Conservation (phyloP, 805 yeast species). For the Scheffersomyces spartinae region DNA sequence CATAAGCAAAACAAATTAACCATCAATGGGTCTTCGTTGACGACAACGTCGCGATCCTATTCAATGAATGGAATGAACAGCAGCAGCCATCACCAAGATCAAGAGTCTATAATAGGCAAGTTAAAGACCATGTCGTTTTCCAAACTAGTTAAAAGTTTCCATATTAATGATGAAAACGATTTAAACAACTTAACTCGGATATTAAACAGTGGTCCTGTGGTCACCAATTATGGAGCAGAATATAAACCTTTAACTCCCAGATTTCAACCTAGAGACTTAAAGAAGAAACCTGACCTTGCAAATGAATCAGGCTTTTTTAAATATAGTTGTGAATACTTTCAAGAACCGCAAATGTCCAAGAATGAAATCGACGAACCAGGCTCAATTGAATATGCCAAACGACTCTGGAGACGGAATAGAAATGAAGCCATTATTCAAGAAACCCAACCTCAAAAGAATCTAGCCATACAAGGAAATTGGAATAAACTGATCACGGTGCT, state of each 20-base stretch:
- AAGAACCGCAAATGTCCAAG: conserved; percentile 88
- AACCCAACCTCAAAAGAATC: conserved; percentile 81
- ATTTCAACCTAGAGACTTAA: conserved; percentile 26
- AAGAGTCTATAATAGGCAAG: conserved; percentile 22
- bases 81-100: conserved; percentile 5
- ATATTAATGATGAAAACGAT: conserved; percentile 30
- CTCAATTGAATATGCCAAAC: conserved; percentile 66
- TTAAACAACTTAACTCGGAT: conserved; percentile 25
- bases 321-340: conserved; percentile 82
- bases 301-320: conserved; percentile 55
- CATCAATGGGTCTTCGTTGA: conserved; percentile 15
- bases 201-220: conserved; percentile 23
- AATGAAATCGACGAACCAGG: conserved; percentile 88
- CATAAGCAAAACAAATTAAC: conserved; percentile 14
- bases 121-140: conserved; percentile 20
- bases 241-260: conserved; percentile 50
- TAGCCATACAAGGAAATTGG: conserved; percentile 85
- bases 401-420: conserved; percentile 83
- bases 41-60: conserved; percentile 18
- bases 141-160: conserved; percentile 24
- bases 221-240: conserved; percentile 28
- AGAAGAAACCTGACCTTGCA: conserved; percentile 36
- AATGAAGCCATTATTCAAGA: conserved; percentile 79
- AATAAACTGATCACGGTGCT: conserved; percentile 44
- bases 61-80: conserved; percentile 5